A percentile compares a stretch with the other conserved stretches of the same genome.
These are phyloP conservation scores for Lecanosticta acicola DNA, from an alignment of 2,329 filamentous ascomycete species.

Conservation along the genomic window DNA sequence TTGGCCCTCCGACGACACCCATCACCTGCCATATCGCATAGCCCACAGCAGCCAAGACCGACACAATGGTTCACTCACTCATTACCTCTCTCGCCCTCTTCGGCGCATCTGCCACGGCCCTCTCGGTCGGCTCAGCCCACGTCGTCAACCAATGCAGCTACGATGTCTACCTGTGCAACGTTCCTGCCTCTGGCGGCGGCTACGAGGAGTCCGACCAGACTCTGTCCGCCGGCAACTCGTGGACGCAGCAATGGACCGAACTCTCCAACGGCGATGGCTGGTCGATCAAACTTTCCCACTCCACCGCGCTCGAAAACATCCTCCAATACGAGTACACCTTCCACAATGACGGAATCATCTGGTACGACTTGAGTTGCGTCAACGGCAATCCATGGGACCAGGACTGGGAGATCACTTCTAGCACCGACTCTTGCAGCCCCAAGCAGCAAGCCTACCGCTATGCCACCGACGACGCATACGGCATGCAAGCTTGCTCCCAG, in stretches of 20 bases:
- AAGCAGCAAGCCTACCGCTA: constrained; percentile 35
- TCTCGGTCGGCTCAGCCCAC: constrained; percentile 25
- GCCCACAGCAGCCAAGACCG: constrained; percentile 5
- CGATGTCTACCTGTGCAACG: constrained; percentile 28
- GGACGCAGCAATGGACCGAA: constrained; percentile 31
- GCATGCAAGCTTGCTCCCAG: constrained; percentile 34
- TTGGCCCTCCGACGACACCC: not conserved
- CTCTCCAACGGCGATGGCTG: constrained; percentile 33
- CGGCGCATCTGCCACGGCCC: constrained; percentile 20
- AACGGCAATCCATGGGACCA: constrained; percentile 35
- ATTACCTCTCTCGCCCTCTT: constrained; percentile 23
- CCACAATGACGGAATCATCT: constrained; percentile 34
- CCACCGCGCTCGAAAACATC: constrained; percentile 24
- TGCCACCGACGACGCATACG: constrained; percentile 36
- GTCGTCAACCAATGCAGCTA: constrained; percentile 33
- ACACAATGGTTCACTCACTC: constrained; percentile 19
- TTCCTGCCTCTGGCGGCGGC: constrained; percentile 27
- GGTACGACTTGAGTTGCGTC: constrained; percentile 37
- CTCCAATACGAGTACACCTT: constrained; percentile 38
- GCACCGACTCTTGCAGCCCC: constrained; percentile 20
- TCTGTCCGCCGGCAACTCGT: constrained; percentile 25
- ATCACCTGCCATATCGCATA: constrained; percentile 2
- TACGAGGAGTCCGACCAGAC: constrained; percentile 23
- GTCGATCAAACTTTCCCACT: constrained; percentile 37
- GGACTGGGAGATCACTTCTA: constrained; percentile 34